Evolutionary conservation across 371 early-diverging fungal genomes (phyloP).

Genomic region (Coemansia sp.): DNA sequence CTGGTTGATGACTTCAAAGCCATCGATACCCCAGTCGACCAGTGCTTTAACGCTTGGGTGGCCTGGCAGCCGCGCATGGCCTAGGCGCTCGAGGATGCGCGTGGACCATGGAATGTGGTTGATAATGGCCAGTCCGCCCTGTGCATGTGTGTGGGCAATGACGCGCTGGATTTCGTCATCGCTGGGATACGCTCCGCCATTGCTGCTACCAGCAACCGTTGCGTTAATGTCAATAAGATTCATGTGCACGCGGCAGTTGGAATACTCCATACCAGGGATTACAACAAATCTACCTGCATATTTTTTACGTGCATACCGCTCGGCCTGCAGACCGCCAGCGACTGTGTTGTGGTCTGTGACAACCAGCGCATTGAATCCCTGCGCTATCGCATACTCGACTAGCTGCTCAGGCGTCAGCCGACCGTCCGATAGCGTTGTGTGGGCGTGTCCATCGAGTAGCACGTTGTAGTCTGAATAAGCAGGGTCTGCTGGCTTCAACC

Average conservation of each 20-base stretch:
- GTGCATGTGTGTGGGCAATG: slow-evolving; percentile 60
- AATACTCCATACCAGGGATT: slow-evolving; percentile 73
- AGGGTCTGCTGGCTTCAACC: slow-evolving; percentile 58
- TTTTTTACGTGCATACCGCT: slow-evolving; percentile 58
- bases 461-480: slow-evolving; percentile 58
- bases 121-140: slow-evolving; percentile 71
- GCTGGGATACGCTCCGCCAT: slow-evolving; percentile 56
- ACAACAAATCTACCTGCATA: slow-evolving; percentile 61
- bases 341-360: slow-evolving; percentile 76
- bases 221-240: slow-evolving; percentile 67
- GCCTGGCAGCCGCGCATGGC: slow-evolving; percentile 59
- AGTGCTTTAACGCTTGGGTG: slow-evolving; percentile 64
- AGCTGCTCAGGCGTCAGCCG: slow-evolving; percentile 62
- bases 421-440: slow-evolving; percentile 68
- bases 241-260: slow-evolving; percentile 64
- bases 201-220: slow-evolving; percentile 50
- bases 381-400: slow-evolving; percentile 66
- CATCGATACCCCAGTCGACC: slow-evolving; percentile 69
- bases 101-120: slow-evolving; percentile 81
- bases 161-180: slow-evolving; percentile 61
- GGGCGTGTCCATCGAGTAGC: slow-evolving; percentile 67
- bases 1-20: slow-evolving; percentile 68
- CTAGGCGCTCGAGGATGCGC: slow-evolving; percentile 60
- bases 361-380: slow-evolving; percentile 70
- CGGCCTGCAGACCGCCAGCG: slow-evolving; percentile 64